Evolutionary conservation across 2,329 filamentous ascomycete species (phyloP).

Genomic region (Emmonsiellopsis sp.): DNA sequence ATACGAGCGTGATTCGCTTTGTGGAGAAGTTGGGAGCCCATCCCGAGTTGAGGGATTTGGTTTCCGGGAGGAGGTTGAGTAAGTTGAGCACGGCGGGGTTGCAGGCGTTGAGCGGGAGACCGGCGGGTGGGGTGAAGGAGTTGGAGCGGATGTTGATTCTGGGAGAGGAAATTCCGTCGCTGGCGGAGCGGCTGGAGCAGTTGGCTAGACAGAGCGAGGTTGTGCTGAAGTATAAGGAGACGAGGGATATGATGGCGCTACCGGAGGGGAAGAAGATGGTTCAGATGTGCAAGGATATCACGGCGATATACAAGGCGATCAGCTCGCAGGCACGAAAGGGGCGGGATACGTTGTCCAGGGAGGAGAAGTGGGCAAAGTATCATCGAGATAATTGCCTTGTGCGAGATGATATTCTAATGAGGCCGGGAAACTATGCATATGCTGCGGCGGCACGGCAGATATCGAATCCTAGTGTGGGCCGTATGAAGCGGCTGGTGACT

Average conservation of each 20-base stretch:
- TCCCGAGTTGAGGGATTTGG: slow-evolving; percentile 18
- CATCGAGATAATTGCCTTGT: slow-evolving; percentile 26
- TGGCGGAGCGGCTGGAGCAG: slow-evolving; percentile 15
- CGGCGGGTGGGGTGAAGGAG: neutral
- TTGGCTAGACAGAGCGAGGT: slow-evolving; percentile 23
- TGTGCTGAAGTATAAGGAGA: slow-evolving; percentile 17
- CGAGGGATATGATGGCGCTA: slow-evolving; percentile 13
- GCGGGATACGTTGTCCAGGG: slow-evolving; percentile 1
- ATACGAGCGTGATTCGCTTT: slow-evolving; percentile 32
- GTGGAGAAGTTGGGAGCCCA: slow-evolving; percentile 27
- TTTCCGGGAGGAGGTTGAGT: slow-evolving; percentile 25
- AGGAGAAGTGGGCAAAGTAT: slow-evolving; percentile 19
- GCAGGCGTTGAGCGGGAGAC: slow-evolving; percentile 22
- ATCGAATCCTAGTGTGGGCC: slow-evolving; percentile 17
- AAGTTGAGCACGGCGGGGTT: slow-evolving; percentile 28
- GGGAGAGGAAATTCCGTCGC: slow-evolving; percentile 8
- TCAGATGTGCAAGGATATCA: slow-evolving; percentile 24
- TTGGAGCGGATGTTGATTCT: slow-evolving; percentile 3
- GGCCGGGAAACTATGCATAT: slow-evolving; percentile 15
- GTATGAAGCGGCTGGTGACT: slow-evolving; percentile 40
- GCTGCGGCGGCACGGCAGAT: slow-evolving; percentile 6
- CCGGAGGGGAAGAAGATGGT: slow-evolving; percentile 22
- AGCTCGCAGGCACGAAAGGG: slow-evolving; percentile 8
- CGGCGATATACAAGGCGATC: slow-evolving; percentile 18
- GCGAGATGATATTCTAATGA: slow-evolving; percentile 29